Percentiles rank a stretch among this genome's conserved stretches.
These are phyloP conservation scores for Puccinia brachypodii DNA, from an alignment of 1,284 basidiomycete genomes.

Conservation along the genomic window DNA sequence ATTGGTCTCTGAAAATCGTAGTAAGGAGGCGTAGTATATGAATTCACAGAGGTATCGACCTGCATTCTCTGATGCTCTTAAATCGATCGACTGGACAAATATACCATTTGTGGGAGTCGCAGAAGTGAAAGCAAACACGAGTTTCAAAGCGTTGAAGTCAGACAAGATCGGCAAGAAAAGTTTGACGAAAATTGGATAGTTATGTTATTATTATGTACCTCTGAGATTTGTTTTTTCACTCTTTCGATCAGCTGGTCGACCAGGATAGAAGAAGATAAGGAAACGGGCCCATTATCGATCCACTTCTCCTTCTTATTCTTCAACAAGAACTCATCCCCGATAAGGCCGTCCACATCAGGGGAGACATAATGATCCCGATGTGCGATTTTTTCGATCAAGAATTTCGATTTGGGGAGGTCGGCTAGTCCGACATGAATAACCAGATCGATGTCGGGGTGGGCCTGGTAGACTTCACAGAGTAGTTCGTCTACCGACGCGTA, in stretches of 20 bases:
- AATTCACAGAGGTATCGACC: conserved; percentile 12
- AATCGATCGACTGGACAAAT: background rate
- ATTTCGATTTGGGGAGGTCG: background rate
- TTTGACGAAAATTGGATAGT: too few relatives aligned
- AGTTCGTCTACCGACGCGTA: background rate
- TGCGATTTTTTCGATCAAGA: background rate
- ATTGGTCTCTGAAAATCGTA: background rate
- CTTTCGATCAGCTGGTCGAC: background rate
- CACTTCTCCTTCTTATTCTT: too few relatives aligned
- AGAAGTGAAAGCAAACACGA: too few relatives aligned
- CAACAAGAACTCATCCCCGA: background rate
- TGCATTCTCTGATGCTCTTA: background rate
- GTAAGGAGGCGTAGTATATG: conserved; percentile 11
- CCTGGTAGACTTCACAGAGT: background rate
- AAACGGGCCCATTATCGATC: background rate
- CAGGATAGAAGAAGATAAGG: background rate
- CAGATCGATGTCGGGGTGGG: background rate
- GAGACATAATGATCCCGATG: background rate
- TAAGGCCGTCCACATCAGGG: background rate
- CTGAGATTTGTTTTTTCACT: background rate
- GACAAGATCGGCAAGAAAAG: too few relatives aligned
- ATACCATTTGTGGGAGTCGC: too few relatives aligned
- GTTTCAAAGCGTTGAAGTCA: too few relatives aligned
- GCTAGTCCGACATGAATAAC: background rate
- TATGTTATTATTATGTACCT: too few relatives aligned